phyloP scores from a whole-genome alignment of 1,284 basidiomycete species.

The Mycena sp. region DNA sequence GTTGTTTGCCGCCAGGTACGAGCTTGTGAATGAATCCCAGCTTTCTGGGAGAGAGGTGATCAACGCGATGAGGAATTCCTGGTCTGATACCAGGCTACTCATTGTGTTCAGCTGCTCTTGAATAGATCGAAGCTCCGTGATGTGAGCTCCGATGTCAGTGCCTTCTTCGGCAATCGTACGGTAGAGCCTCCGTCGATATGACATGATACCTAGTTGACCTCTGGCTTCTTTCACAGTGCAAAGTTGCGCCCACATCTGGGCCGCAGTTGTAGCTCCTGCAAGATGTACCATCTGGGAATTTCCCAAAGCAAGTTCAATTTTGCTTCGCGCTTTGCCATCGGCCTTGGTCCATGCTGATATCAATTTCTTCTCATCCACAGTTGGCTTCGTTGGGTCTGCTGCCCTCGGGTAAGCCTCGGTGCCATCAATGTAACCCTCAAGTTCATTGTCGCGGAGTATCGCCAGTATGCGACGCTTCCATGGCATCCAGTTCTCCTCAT shows the following conservation, averaged over 20 bases:
- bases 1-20: constrained; percentile 3
- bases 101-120: too few species aligned
- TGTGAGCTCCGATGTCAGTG: too few species aligned
- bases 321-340: not conserved
- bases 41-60: too few species aligned
- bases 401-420: not conserved
- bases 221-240: not conserved
- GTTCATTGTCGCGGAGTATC: not conserved
- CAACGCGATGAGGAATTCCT: too few species aligned
- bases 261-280: not conserved
- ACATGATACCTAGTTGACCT: not conserved
- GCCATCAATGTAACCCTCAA: not conserved
- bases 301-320: constrained; percentile 2
- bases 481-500: too few species aligned
- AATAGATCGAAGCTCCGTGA: too few species aligned
- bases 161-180: too few species aligned
- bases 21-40: constrained; percentile 29
- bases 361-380: not conserved
- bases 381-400: not conserved
- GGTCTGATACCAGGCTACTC: too few species aligned
- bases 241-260: constrained; percentile 1
- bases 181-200: too few species aligned
- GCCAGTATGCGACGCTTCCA: too few species aligned
- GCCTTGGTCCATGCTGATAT: not conserved
- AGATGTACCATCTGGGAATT: constrained; percentile 9